Evolutionary conservation across 179 eudicot genomes (phyloP).

Genomic region (Spinacia oleracea): DNA sequence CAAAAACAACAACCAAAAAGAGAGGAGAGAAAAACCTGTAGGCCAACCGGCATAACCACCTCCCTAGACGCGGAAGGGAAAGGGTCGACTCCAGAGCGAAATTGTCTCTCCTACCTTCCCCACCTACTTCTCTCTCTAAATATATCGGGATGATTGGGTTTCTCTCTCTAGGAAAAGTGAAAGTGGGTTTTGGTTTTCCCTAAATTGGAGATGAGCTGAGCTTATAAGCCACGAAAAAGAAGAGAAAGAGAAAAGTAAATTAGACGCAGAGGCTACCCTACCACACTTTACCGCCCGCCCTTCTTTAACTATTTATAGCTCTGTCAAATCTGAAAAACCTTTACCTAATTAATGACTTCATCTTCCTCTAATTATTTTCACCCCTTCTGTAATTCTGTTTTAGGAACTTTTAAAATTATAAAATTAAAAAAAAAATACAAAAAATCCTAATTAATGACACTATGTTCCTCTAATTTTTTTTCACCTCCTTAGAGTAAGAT

Average conservation of each 20-base stretch:
- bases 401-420: no score
- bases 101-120: conserved; percentile 16
- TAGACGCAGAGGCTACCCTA: not conserved
- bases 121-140: not conserved
- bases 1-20: not conserved
- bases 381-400: no score
- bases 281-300: conserved; percentile 2
- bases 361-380: not conserved
- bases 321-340: not conserved
- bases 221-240: conserved; percentile 9
- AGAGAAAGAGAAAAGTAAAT: no score
- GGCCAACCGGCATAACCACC: conserved; percentile 72
- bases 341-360: not conserved
- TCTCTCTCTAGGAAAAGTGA: conserved; percentile 7
- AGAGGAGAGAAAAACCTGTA: conserved; percentile 32
- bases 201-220: not conserved
- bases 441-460: no score
- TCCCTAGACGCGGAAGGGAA: conserved; percentile 42
- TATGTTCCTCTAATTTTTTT: no score
- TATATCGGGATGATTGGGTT: not conserved
- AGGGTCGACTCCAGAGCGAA: conserved; percentile 48
- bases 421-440: no score
- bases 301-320: not conserved
- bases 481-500: no score
- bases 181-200: not conserved